Conservation (phyloP, 441 rosid genomes). For the Breynia disticha region DNA sequence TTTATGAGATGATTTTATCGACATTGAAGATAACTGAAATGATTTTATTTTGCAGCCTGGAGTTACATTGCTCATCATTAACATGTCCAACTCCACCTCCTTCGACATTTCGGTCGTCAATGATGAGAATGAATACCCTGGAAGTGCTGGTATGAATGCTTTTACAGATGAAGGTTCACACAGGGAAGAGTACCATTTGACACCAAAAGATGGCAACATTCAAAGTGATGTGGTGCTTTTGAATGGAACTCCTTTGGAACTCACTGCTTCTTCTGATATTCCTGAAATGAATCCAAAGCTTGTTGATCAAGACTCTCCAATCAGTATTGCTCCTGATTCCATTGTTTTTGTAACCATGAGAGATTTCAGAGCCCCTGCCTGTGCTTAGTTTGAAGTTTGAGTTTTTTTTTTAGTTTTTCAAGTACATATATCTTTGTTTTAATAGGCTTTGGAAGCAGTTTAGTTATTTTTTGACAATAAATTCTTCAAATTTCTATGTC, state of each 20-base stretch:
- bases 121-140: constrained; percentile 15
- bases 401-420: no score
- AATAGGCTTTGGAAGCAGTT: no score
- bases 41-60: constrained; percentile 28
- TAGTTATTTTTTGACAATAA: no score
- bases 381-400: no score
- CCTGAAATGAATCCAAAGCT: constrained; percentile 32
- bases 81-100: constrained; percentile 31
- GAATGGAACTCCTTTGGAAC: constrained; percentile 39
- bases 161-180: neutral
- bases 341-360: constrained; percentile 19
- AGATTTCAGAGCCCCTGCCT: no score
- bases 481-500: no score
- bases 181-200: constrained; percentile 61
- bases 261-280: constrained; percentile 25
- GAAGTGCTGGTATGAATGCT: neutral
- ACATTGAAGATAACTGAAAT: neutral
- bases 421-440: no score
- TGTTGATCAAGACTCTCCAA: constrained; percentile 23
- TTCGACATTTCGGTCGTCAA: constrained; percentile 21
- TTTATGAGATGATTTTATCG: neutral
- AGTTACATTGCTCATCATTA: constrained; percentile 38
- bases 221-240: constrained; percentile 41
- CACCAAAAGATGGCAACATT: constrained; percentile 40
- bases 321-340: constrained; percentile 29